Conservation (phyloP, 225 moss, liverwort and hornwort genomes). For the Marchantia polymorpha region DNA sequence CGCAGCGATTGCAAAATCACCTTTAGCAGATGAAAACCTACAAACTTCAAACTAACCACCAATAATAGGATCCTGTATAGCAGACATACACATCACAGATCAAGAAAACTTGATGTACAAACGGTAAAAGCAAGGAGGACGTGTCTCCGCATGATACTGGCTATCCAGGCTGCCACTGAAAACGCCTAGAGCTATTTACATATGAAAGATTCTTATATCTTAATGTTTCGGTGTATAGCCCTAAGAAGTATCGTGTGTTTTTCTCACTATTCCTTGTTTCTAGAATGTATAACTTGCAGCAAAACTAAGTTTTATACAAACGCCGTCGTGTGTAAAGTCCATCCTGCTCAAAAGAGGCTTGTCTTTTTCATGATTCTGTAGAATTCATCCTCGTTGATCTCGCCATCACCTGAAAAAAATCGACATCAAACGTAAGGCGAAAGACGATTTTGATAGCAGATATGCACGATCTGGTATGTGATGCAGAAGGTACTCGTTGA, state of each 20-base stretch:
- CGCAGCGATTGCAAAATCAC: background rate
- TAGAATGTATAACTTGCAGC: constrained; percentile 14
- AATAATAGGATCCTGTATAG: background rate
- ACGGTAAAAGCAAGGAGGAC: constrained; percentile 20
- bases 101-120: constrained; percentile 23
- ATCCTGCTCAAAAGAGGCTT: constrained; percentile 55
- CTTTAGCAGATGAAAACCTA: background rate
- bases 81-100: constrained; percentile 9
- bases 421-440: background rate
- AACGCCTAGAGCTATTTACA: constrained; percentile 24
- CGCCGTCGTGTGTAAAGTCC: constrained; percentile 1
- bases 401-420: constrained; percentile 67
- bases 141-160: constrained; percentile 5
- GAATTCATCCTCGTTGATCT: constrained; percentile 86
- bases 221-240: constrained; percentile 7
- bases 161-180: constrained; percentile 1
- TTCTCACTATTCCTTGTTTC: background rate
- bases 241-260: constrained; percentile 14
- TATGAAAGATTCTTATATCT: background rate
- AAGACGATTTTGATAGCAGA: background rate
- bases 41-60: background rate
- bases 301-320: constrained; percentile 27
- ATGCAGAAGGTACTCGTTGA: background rate
- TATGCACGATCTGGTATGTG: background rate
- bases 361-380: constrained; percentile 94